Evolutionary conservation across 495 filamentous ascomycete genomes (phyloP).

Genomic region (Daldinia childiae): DNA sequence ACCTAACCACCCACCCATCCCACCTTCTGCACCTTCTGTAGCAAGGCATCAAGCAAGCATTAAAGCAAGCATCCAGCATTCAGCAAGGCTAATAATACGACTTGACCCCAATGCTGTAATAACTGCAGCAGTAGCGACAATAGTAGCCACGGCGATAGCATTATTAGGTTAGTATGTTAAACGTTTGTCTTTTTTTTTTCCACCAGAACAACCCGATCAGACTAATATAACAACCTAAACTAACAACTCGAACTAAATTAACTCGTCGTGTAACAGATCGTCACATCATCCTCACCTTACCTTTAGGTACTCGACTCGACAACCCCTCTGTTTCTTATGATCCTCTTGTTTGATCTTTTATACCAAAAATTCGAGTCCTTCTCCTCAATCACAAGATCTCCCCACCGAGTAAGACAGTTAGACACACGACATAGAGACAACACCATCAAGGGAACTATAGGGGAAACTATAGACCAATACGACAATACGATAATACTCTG

Average conservation of each 20-base stretch:
- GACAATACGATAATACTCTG: conserved; percentile 4
- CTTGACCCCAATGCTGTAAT: conserved; percentile 1
- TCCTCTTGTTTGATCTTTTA: conserved; percentile 3
- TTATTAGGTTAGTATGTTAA: background rate
- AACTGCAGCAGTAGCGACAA: background rate
- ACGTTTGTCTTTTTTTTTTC: background rate
- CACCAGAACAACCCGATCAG: background rate
- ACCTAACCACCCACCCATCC: background rate
- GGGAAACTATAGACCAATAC: conserved; percentile 9
- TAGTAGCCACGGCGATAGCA: background rate
- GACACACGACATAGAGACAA: conserved; percentile 41
- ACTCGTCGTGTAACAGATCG: conserved; percentile 6
- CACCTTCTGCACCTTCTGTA: conserved; percentile 15
- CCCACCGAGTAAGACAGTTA: conserved; percentile 39
- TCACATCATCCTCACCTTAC: conserved; percentile 20
- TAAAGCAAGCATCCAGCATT: background rate
- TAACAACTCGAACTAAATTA: background rate
- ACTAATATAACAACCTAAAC: background rate
- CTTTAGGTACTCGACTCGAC: background rate
- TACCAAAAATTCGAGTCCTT: background rate
- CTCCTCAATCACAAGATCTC: conserved; percentile 33
- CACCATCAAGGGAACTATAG: conserved; percentile 17
- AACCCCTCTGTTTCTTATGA: background rate
- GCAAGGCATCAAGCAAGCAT: background rate
- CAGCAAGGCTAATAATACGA: conserved; percentile 6